Base-by-base conservation (phyloP, 306 rosid species). In the Casuarina cunninghamiana region DNA sequence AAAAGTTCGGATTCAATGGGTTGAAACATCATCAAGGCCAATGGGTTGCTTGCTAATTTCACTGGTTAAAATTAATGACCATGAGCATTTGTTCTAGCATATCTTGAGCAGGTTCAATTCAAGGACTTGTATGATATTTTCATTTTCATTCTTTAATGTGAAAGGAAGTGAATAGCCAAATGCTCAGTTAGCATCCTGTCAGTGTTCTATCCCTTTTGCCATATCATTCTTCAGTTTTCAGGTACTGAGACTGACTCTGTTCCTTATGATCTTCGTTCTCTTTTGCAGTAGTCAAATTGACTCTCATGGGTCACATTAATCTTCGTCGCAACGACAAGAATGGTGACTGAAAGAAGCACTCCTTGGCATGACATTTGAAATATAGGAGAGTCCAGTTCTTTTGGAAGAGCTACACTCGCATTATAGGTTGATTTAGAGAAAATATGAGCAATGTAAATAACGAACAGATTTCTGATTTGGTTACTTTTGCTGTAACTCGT, bases 251-350 rank as follows among this genome's bases (percentile, higher is more conserved):
- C 61, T 35, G 19, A 16, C 74, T 76, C 37, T 41, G 17, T 60
- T 81, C 63, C 15, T 78, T 70, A 57, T 66, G 73, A 63, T 38
- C 69, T 74, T 81, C 42, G 9, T 15, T 73, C 1, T 82, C 38
- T 79, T 75, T 75, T 90, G 91, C 88, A 92, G 97, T 88, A 85
- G 85, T 71, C 69, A 76, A 84, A 83, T 32, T 45, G 78, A 60
- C 48, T 66, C 32, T 44, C 63, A 60, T 65, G 72, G 4, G 9
- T 35, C 60, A 38, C 66, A 37, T 73, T 19, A 53, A 39, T 3
- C 67, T 54, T 66, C 70, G 63, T 11, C 45, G 58, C 32, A 44
- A 54, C 66, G 58, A 78, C 54, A 70, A 74, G 70, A 72, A 71
- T 82, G 74, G 46, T 78, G 75, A 76, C 69, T 66, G 81, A 74